Base-by-base conservation (phyloP, 257 asterid genomes). In the Parsonsia alboflavescens region DNA sequence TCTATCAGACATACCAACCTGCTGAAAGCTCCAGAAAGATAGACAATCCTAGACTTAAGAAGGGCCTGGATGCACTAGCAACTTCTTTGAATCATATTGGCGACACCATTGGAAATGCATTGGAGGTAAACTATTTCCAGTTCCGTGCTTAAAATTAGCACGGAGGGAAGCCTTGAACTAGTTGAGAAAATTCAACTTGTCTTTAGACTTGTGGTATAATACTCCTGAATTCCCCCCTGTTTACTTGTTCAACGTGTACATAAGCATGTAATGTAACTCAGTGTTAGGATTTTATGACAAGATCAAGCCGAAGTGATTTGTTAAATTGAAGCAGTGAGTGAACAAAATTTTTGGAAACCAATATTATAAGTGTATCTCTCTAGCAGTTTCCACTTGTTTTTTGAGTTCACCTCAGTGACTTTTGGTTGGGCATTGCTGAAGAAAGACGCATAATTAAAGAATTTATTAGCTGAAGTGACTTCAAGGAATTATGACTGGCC, bases 1-100 rank as follows among this genome's bases (percentile, higher is more conserved):
- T 74, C 56, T 68, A 72, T 72, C 77, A 69, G 76, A 64, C 76
- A 36, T 76, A 39, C 73, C 79, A 77, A 33, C 64, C 61, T 41
- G 26, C 68, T n/a, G 85, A 80, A 11, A 78, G 63, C 30, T 75
- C 84, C 17, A 72, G 79, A 74, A 88, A 81, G 73, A 49, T 72
- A 78, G 95, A 93, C 57, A 88, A 86, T 80, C 91, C 96, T 58
- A 82, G 78, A 57, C 52, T 86, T 50, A 80, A 82, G 21, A 85
- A 83, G 79, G 75, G 87, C 66, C 75, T 73, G 57, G 79, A 75
- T 65, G 83, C 90, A 28, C 74, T 93, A 63, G 71, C 96, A 33
- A 75, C 86, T 66, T 88, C 96, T 59, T 76, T 89, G 85, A 88
- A 88, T 78, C 87, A 87, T 64, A 85, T 85, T 68, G 92, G 93